Base-by-base conservation (phyloP, 148 eudicot genomes). In the Nepenthes gracilis region DNA sequence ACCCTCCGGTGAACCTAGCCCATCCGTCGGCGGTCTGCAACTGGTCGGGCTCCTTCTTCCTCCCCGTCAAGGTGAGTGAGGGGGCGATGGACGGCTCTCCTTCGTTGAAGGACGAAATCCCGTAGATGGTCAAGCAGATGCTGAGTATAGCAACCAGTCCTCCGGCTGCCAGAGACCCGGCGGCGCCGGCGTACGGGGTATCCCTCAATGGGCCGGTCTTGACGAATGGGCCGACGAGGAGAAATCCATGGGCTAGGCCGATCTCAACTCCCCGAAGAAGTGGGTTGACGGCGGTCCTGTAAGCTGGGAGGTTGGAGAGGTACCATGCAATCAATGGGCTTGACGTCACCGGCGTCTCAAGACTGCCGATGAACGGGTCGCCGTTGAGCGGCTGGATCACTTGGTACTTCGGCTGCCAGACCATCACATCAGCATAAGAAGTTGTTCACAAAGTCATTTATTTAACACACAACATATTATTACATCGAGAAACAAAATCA, bases 301-400 rank as follows among this genome's bases (percentile, higher is more conserved):
- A 93, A 57, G 84, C 99, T 8, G 99, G 97, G 36, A 93, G 88
- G 81, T 93, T 93, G 67, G 99, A 93, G 32, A 89, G 78, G 84
- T 93, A 89, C 99, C 99, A 93, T 2, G 99, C 99, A 12, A 93
- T 70, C 52, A 93, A 49, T n/a, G 99, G 99, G 83, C 99, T 93
- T 12, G 98, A 93, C 55, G 99, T 93, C 10, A 93, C 92, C 36
- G 99, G 99, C 0, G 99, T 93, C 70, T 93, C 99, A 0, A 93
- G 84, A 67, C 95, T 81, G 57, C 99, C 97, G 40, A 92, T 86
- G 81, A 92, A 92, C 57, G 98, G 98, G 72, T 92, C 98, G 35
- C 98, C 98, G 34, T 92, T 92, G 59, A 92, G 74, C 4, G 98
- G 98, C 65, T 92, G 94, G 61, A 92, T 40, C 43, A 92, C 98